Conservation (phyloP, 176 grass and related monocot genomes). For the Saccharum officinarum region DNA sequence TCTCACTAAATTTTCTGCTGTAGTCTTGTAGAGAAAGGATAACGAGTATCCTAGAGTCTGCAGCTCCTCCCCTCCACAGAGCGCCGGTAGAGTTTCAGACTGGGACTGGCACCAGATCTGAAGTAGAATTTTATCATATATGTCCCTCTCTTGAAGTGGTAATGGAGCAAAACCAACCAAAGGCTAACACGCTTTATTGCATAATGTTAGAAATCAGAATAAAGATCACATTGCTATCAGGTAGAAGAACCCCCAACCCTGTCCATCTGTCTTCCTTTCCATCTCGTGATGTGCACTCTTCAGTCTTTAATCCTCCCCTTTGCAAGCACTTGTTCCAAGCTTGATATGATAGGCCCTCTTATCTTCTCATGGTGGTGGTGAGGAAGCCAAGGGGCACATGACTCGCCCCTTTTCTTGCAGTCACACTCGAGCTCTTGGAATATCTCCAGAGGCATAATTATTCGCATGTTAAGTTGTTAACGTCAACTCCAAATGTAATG, state of each 20-base stretch:
- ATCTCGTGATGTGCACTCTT: slow-evolving; percentile 18
- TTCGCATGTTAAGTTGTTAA: neutral
- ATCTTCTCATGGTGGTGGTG: slow-evolving; percentile 27
- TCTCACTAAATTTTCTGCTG: neutral
- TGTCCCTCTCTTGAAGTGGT: slow-evolving; percentile 27
- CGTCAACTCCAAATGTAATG: too few species aligned
- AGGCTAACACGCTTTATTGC: neutral
- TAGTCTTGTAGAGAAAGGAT: neutral
- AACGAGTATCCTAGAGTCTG: neutral
- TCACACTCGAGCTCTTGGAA: slow-evolving; percentile 43
- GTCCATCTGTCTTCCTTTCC: slow-evolving; percentile 1
- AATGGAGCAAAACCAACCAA: slow-evolving; percentile 21
- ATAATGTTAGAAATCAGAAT: neutral
- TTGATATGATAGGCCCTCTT: slow-evolving; percentile 31
- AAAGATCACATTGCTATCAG: slow-evolving; percentile 29
- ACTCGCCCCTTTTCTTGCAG: slow-evolving; percentile 32
- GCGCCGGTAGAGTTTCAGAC: neutral
- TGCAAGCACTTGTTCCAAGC: slow-evolving; percentile 32
- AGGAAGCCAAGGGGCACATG: slow-evolving; percentile 19
- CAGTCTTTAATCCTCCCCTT: slow-evolving; percentile 3
- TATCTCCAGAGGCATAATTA: slow-evolving; percentile 22
- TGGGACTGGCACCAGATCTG: slow-evolving; percentile 8
- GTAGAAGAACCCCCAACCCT: slow-evolving; percentile 23
- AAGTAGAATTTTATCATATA: neutral
- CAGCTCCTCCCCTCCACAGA: neutral